phyloP scores from a whole-genome alignment of 2,329 filamentous ascomycete species.

The Tolypocladium pustulatum region DNA sequence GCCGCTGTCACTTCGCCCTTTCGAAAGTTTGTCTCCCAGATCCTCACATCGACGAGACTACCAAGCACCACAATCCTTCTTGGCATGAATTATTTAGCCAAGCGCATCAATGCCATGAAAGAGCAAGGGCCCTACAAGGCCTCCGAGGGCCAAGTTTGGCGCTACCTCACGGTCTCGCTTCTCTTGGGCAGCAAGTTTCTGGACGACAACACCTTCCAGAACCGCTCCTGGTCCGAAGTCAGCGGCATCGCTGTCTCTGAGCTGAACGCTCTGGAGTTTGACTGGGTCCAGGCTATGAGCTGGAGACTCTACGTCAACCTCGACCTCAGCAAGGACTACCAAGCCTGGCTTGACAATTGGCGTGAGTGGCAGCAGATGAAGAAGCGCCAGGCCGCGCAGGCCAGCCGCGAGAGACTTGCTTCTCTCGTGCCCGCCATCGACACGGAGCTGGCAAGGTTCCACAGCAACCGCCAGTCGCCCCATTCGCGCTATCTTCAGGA shows the following conservation, averaged over 20 bases:
- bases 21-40: constrained; percentile 85
- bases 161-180: constrained; percentile 74
- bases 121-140: constrained; percentile 41
- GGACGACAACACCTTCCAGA: constrained; percentile 96
- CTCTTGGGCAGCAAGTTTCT: constrained; percentile 90
- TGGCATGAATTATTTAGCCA: constrained; percentile 80
- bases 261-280: constrained; percentile 74
- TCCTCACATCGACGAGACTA: constrained; percentile 79
- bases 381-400: constrained; percentile 39
- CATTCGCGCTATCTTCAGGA: constrained; percentile 40
- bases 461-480: constrained; percentile 26
- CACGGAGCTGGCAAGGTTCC: constrained; percentile 27
- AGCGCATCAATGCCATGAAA: constrained; percentile 68
- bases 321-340: constrained; percentile 61
- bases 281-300: constrained; percentile 75
- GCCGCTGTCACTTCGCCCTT: constrained; percentile 57
- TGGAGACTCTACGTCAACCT: constrained; percentile 85
- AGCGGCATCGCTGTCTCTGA: constrained; percentile 79
- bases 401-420: constrained; percentile 37
- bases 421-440: constrained; percentile 38
- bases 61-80: constrained; percentile 86
- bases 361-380: constrained; percentile 44
- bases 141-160: constrained; percentile 67
- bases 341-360: constrained; percentile 53
- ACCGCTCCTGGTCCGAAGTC: constrained; percentile 92